Percentiles rank a stretch among this genome's conserved stretches.
Conservation (phyloP, 78 protist species). For the Capsaspora owczarzaki region DNA sequence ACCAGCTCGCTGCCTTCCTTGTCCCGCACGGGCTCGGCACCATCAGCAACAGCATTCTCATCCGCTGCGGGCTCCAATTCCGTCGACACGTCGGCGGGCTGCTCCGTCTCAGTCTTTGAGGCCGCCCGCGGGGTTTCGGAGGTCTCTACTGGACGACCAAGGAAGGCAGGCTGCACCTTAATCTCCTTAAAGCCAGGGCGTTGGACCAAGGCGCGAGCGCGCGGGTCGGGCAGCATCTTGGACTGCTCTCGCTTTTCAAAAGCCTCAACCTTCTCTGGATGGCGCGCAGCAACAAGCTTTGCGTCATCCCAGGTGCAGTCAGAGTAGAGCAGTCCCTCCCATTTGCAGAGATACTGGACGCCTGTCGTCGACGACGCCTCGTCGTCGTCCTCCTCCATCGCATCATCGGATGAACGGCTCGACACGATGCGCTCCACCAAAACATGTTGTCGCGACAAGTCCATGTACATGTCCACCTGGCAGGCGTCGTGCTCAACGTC, state of each 20-base stretch:
- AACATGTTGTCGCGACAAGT: too few relatives aligned
- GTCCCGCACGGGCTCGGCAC: too few relatives aligned
- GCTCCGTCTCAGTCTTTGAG: background rate
- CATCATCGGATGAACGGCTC: too few relatives aligned
- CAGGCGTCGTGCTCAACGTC: background rate
- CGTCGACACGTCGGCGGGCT: background rate
- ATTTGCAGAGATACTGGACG: constrained; percentile 72
- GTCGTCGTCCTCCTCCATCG: too few relatives aligned
- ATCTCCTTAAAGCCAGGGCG: background rate
- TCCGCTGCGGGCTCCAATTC: too few relatives aligned
- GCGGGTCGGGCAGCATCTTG: background rate
- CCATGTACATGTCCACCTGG: too few relatives aligned
- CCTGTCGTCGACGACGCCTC: too few relatives aligned
- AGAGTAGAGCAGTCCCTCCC: constrained; percentile 59
- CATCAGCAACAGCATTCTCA: background rate
- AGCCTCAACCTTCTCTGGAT: background rate
- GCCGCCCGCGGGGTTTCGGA: background rate
- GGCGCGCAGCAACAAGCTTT: constrained; percentile 7
- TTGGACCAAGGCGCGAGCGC: background rate
- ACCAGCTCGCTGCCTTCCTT: background rate
- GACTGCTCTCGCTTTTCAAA: background rate
- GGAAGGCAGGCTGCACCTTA: background rate
- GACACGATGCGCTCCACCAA: too few relatives aligned
- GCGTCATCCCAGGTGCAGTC: constrained; percentile 80
- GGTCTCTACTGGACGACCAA: background rate